Evolutionary conservation across 768 basidiomycete genomes (phyloP), one percentile per base, ranked within the genome.

Genomic region (Boletus edulis): DNA sequence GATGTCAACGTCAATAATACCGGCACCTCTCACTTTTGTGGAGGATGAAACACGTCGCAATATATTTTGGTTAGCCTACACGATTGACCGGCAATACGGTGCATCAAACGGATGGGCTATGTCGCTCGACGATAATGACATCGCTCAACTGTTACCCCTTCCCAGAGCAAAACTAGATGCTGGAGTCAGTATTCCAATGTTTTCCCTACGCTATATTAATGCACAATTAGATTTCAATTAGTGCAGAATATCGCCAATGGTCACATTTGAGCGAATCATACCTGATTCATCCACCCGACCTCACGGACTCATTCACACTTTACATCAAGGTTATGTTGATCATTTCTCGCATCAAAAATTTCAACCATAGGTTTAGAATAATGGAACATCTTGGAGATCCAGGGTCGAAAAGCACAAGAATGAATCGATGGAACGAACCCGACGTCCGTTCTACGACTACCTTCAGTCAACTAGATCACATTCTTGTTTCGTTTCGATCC

Each of bases 31-130:
- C 42, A 84, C 78, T 32, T 78, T 82, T 2, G 72, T 84, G 8
- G 89, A 90, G 66, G 86, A 86, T 34, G 89, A 90, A 67, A 81
- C 75, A 39, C 77, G 89, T 47, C 76, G 87, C 51, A 90, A 90
- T 61, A 76, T 81, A 1, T 89, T 89, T 62, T 91, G 88, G 83
- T 62, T 87, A 44, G 83, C 86, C 10, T 90, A 89, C 65, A 77
- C 83, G 7, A 74, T 78, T 43, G 89, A 91, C 59, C 81, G 88
- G 27, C 79, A 84, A 56, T 81, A 83, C 52, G 83, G 86, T 6
- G 80, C 78, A 56, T 81, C 82, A 32, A 89, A 87, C 60, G 85
- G 84, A 18, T 91, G 87, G 82, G 83, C 88, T 0, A 74, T 83
- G 55, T 78, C 78, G 54, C 71, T 91, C 11, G 89, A 91, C 58